A percentile compares a stretch with the other conserved stretches of the same genome.
phyloP scores from a whole-genome alignment of 148 eudicot species.

The Hydrangea macrophylla region DNA sequence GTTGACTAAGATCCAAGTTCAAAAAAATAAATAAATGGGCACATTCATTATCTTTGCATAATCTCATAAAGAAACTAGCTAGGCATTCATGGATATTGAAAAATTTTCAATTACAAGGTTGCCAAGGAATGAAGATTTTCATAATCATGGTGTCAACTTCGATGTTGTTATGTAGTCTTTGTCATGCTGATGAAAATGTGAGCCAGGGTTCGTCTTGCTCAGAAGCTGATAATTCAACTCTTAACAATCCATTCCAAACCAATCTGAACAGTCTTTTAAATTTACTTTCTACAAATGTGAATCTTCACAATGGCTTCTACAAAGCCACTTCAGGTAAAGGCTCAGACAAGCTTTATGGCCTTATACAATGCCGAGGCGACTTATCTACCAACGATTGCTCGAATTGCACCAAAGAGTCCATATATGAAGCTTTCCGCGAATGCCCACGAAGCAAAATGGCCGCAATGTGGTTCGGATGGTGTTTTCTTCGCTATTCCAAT shows the following conservation, averaged over 20 bases:
- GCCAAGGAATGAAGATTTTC: neutral
- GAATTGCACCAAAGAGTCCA: neutral
- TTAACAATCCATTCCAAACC: neutral
- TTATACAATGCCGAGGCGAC: neutral
- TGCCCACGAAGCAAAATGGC: neutral
- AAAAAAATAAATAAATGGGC: neutral
- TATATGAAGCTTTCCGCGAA: neutral
- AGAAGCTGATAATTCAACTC: neutral
- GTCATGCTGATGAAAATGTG: neutral
- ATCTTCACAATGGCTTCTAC: conserved; percentile 1
- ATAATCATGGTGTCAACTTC: neutral
- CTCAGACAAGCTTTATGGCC: neutral
- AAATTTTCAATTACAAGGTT: neutral
- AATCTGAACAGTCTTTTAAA: neutral
- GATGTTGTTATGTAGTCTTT: neutral
- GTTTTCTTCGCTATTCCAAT: conserved; percentile 3
- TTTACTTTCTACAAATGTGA: neutral
- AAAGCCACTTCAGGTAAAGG: neutral
- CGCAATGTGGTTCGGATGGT: neutral
- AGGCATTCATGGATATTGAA: neutral
- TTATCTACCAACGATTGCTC: neutral
- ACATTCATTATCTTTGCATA: neutral
- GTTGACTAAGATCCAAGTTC: neutral
- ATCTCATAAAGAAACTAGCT: neutral
- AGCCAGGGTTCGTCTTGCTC: neutral